Evolutionary conservation across 2,329 filamentous ascomycete genomes (phyloP).

Genomic region (Xylaria sp.): DNA sequence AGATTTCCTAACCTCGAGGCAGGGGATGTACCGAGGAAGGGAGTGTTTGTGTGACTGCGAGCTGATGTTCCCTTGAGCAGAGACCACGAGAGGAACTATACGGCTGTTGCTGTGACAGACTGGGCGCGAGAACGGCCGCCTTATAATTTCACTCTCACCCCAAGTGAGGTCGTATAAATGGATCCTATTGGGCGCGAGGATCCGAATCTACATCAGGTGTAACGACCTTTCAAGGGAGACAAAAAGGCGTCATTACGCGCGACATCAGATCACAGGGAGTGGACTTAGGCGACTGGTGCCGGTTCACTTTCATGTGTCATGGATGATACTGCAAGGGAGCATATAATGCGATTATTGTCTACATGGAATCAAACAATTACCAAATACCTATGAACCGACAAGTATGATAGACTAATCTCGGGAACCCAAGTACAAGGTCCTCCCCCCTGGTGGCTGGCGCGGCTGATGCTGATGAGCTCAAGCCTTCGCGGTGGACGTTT

Average conservation of each 20-base stretch:
- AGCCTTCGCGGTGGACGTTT: not conserved
- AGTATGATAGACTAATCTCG: not conserved
- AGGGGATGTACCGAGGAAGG: too few relatives aligned
- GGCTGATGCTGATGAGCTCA: not conserved
- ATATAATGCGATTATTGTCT: not conserved
- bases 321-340: not conserved
- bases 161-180: constrained; percentile 8
- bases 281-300: not conserved
- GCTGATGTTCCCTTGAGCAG: constrained; percentile 10
- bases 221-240: not conserved
- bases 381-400: not conserved
- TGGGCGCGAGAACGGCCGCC: constrained; percentile 34
- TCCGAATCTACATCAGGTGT: not conserved
- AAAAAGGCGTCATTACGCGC: not conserved
- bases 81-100: constrained; percentile 15
- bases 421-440: not conserved
- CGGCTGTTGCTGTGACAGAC: constrained; percentile 30
- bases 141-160: constrained; percentile 27
- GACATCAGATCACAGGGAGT: not conserved
- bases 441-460: not conserved
- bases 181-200: too few relatives aligned
- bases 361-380: not conserved
- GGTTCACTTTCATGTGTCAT: not conserved
- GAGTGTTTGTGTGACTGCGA: not conserved
- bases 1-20: not conserved